A percentile compares a stretch with the other conserved stretches of the same genome.
phyloP scores from a whole-genome alignment of 2,329 filamentous ascomycete species.

The Aspergillus sp. region DNA sequence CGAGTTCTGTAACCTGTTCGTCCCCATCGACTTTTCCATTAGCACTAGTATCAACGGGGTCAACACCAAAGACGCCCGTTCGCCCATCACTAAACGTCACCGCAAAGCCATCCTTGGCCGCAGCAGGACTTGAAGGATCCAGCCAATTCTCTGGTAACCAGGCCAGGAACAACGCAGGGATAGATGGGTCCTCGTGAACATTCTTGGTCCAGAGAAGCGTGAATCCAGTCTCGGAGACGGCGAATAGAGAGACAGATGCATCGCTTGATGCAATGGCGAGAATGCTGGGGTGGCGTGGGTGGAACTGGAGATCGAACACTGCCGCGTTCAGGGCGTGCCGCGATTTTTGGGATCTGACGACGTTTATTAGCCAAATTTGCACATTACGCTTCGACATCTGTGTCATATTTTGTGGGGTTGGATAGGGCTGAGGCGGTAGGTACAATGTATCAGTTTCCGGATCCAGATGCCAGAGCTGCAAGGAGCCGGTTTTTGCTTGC shows the following conservation, averaged over 20 bases:
- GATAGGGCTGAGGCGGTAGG: background rate
- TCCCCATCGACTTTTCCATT: background rate
- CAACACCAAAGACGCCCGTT: constrained; percentile 53
- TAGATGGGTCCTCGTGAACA: constrained; percentile 53
- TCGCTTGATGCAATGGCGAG: constrained; percentile 79
- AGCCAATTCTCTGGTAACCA: constrained; percentile 62
- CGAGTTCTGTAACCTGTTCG: constrained; percentile 22
- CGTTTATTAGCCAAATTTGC: background rate
- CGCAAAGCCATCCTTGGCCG: constrained; percentile 53
- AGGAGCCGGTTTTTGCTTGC: constrained; percentile 70
- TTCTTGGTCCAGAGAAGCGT: constrained; percentile 44
- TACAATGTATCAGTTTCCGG: constrained; percentile 29
- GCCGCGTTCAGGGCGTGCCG: constrained; percentile 67
- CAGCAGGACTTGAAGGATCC: background rate
- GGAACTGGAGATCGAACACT: constrained; percentile 83
- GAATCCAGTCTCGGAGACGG: constrained; percentile 30
- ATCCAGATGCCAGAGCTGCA: constrained; percentile 64
- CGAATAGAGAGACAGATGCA: constrained; percentile 45
- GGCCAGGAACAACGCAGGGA: constrained; percentile 69
- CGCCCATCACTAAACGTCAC: constrained; percentile 70
- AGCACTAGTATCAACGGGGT: background rate
- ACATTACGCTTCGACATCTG: no score
- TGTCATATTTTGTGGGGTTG: background rate
- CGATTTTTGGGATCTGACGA: constrained; percentile 55
- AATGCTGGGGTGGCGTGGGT: constrained; percentile 54